phyloP scores from a whole-genome alignment of 768 basidiomycete genomes.

The Mycena amicta region DNA sequence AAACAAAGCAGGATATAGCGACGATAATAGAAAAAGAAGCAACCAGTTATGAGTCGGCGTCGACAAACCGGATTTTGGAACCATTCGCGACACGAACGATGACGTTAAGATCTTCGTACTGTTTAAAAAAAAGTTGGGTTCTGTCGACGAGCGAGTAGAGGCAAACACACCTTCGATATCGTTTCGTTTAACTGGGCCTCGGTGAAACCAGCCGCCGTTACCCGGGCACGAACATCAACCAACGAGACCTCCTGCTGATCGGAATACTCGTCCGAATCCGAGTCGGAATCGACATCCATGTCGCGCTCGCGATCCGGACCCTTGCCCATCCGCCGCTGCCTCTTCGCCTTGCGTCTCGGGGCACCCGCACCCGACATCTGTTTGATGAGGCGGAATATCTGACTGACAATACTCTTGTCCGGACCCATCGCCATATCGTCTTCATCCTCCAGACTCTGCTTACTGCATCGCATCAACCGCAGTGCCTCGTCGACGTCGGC shows the following conservation, averaged over 20 bases:
- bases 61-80: constrained; percentile 75
- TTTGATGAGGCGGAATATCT: constrained; percentile 91
- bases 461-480: constrained; percentile 95
- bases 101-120: constrained; percentile 90
- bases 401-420: constrained; percentile 79
- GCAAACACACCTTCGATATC: constrained; percentile 65
- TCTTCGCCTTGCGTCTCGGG: constrained; percentile 30
- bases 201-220: constrained; percentile 86
- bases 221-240: constrained; percentile 85
- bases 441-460: constrained; percentile 83
- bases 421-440: constrained; percentile 61
- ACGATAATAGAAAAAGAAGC: not conserved
- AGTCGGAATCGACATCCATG: constrained; percentile 69
- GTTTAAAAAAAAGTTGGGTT: too few relatives aligned
- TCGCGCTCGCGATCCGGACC: constrained; percentile 74
- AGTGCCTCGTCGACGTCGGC: constrained; percentile 96
- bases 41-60: constrained; percentile 20
- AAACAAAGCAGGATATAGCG: constrained; percentile 12
- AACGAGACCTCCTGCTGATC: constrained; percentile 73
- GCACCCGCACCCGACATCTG: constrained; percentile 64
- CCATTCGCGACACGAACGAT: constrained; percentile 83
- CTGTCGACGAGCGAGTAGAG: too few relatives aligned
- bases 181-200: constrained; percentile 90
- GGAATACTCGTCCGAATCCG: constrained; percentile 63
- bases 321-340: constrained; percentile 59